These are phyloP conservation scores for Triangularia verruculosa DNA, from an alignment of 2,329 filamentous ascomycete genomes.

Conservation along the genomic window DNA sequence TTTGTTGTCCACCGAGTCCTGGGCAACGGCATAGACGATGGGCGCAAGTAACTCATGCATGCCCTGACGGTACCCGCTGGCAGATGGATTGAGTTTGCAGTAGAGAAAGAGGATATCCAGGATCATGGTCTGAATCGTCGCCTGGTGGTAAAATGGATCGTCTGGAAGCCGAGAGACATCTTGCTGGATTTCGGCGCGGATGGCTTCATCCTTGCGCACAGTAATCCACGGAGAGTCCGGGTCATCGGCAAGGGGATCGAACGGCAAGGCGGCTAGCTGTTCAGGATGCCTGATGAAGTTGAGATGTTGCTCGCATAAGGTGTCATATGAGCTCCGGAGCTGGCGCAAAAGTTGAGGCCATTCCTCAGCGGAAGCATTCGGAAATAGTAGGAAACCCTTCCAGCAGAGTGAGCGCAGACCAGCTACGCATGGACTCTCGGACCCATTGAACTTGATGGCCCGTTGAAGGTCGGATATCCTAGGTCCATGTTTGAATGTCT, in stretches of 20 bases:
- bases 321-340: slow-evolving; percentile 70
- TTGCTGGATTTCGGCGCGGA: slow-evolving; percentile 86
- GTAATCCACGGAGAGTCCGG: slow-evolving; percentile 86
- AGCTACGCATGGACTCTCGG: slow-evolving; percentile 61
- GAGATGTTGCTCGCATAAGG: slow-evolving; percentile 70
- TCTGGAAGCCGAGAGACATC: slow-evolving; percentile 94
- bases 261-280: slow-evolving; percentile 64
- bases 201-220: slow-evolving; percentile 77
- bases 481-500: slow-evolving; percentile 56
- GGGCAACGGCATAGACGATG: slow-evolving; percentile 77
- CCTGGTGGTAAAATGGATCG: slow-evolving; percentile 82
- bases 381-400: slow-evolving; percentile 86
- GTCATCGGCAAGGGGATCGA: slow-evolving; percentile 86
- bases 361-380: slow-evolving; percentile 58
- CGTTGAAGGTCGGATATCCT: slow-evolving; percentile 60
- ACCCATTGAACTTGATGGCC: slow-evolving; percentile 59
- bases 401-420: slow-evolving; percentile 86
- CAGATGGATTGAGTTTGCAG: slow-evolving; percentile 83
- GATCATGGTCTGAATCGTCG: slow-evolving; percentile 73
- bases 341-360: slow-evolving; percentile 69
- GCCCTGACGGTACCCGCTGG: slow-evolving; percentile 90
- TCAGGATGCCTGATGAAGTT: slow-evolving; percentile 82
- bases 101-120: slow-evolving; percentile 91
- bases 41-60: slow-evolving; percentile 97
- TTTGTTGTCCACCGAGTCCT: slow-evolving; percentile 67